These are phyloP conservation scores for Aphanomyces astaci DNA, from an alignment of 352 stramenopile species.

Conservation along the genomic window DNA sequence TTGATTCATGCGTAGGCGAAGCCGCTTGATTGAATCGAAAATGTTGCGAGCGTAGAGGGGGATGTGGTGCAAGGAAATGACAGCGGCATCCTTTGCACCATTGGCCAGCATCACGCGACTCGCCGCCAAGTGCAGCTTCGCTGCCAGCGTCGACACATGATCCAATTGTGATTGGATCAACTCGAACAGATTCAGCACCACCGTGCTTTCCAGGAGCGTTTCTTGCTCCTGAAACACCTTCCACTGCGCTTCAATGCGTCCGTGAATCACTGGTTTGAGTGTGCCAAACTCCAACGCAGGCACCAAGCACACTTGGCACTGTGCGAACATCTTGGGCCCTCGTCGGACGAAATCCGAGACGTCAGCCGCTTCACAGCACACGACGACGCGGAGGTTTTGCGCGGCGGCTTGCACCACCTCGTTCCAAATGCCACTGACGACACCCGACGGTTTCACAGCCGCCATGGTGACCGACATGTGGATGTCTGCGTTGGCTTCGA, in stretches of 20 bases:
- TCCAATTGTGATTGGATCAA: not conserved
- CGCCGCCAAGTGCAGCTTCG: not conserved
- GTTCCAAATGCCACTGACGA: constrained; percentile 15
- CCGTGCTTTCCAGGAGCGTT: not conserved
- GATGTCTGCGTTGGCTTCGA: constrained; percentile 21
- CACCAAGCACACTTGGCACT: not conserved
- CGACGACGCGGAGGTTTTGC: constrained; percentile 6
- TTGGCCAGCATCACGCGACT: not conserved
- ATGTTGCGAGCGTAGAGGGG: not conserved
- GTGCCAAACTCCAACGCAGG: not conserved
- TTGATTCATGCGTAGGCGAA: not conserved
- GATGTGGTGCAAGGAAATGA: not conserved
- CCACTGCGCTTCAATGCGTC: not conserved
- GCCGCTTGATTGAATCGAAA: constrained; percentile 1
- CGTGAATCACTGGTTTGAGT: not conserved
- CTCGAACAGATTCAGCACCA: not conserved
- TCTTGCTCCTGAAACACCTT: not conserved
- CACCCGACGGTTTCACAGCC: constrained; percentile 3
- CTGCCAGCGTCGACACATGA: not conserved
- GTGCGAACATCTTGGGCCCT: constrained; percentile 1
- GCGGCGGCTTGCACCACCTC: constrained; percentile 2
- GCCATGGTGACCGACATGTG: not conserved
- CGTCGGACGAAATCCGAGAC: not conserved
- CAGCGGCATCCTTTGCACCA: not conserved
- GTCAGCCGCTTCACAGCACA: not conserved